phyloP scores from a whole-genome alignment of 202 grass and related monocot genomes.

The Panicum hallii region DNA sequence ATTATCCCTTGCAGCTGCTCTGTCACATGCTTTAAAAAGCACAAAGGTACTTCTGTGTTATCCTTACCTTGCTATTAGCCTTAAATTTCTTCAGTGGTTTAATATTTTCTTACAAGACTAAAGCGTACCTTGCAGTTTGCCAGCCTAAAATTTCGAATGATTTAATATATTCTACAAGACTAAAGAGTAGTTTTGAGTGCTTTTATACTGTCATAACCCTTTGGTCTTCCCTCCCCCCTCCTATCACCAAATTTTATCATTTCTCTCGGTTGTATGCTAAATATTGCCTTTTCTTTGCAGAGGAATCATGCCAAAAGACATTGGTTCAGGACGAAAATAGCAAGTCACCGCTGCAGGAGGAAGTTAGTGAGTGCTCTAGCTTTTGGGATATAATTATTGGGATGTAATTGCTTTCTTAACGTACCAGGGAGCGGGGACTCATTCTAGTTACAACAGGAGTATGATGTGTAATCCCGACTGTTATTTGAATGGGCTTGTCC shows the following conservation, averaged over 20 bases:
- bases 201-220: not conserved
- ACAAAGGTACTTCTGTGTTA: slow-evolving; percentile 75
- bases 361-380: slow-evolving; percentile 53
- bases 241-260: not conserved
- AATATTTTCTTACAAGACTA: not conserved
- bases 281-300: slow-evolving; percentile 48
- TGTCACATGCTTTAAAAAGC: slow-evolving; percentile 88
- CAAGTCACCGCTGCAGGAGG: slow-evolving; percentile 44
- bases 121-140: not conserved
- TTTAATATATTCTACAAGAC: slow-evolving; percentile 7
- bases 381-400: slow-evolving; percentile 12
- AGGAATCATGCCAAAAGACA: slow-evolving; percentile 67
- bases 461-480: slow-evolving; percentile 22
- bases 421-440: not conserved
- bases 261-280: slow-evolving; percentile 25
- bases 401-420: slow-evolving; percentile 8
- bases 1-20: slow-evolving; percentile 78
- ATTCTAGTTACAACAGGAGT: slow-evolving; percentile 5
- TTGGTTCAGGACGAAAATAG: slow-evolving; percentile 49
- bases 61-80: not conserved
- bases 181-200: slow-evolving; percentile 13
- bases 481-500: not conserved
- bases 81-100: not conserved
- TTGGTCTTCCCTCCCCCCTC: not conserved
- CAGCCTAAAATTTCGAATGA: not conserved